Base-by-base conservation (phyloP, 306 rosid species). In the Cyamopsis tetragonoloba region DNA sequence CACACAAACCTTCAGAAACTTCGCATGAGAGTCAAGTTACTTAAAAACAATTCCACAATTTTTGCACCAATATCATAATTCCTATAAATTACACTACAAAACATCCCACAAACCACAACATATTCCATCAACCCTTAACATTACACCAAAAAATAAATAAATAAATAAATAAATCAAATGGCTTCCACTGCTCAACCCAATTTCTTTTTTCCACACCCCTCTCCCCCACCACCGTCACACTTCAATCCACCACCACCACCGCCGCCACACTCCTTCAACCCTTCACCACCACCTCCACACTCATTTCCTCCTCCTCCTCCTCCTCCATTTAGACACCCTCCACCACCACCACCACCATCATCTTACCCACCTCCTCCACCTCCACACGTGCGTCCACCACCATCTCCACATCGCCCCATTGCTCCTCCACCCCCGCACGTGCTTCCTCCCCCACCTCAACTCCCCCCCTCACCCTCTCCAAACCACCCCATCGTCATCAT, bases 11-110 rank as follows among this genome's bases (percentile, higher is more conserved):
- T 7, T 31, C 38, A 77, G 53, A 83, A 76, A 75, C 96, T 85
- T 90, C 14, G 85, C 61, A 85, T 74, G 86, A 57, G 82, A 72
- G 88, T 54, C 81, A 87, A 87, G 97, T 85, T 73, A 73, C 73
- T 57, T n/a, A n/a, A 9, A 75, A 72, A 42, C 66, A 22, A 48
- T 65, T 32, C 53, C 53, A 28, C 1, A 11, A 9, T 63, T 78
- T 55, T 18, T 1, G 44, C 72, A 67, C 31, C 39, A 32, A 43
- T 6, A 42, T 57, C 30, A 48, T 60, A 46, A 10, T 23, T 35
- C 74, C 13, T 70, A 76, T 69, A 60, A 68, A 78, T 24, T 39
- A 49, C 58, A 56, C 61, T 58, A 58, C 77, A 78, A 83, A 78
- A 81, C 56, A 77, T 8, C 67, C 50, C 73, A 43, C 35, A 32